Evolutionary conservation across 441 rosid genomes (phyloP), one percentile per base, ranked within the genome.

Genomic region (Gossypium lobatum): DNA sequence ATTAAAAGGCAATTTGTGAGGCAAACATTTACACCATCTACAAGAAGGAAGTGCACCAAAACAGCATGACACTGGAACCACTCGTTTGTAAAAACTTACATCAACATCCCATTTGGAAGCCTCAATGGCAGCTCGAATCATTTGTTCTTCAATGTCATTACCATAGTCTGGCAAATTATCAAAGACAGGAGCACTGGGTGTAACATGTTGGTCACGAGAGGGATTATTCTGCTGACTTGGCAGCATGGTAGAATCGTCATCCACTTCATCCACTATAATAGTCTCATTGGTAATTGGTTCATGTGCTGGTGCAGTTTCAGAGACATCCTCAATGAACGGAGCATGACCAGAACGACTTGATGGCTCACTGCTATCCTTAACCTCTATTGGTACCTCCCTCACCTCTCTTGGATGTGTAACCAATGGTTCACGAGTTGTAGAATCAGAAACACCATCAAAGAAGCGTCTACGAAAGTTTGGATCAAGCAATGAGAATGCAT

Each of bases 111-210:
- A 73, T 77, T 83, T 95, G 37, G 99, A 95, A 80, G 99, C 99
- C 87, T 95, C 98, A 67, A 95, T 93, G 72, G 99, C 99, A 83
- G 97, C 99, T 72, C 79, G 84, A 77, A 95, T 75, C 99, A 95
- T 95, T 81, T 95, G 94, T 86, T 95, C 99, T 85, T 93, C 98
- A 60, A 93, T 89, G 73, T 95, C 97, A 87, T 86, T 84, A 80
- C 80, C 64, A 79, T 78, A 65, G 73, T 88, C 95, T 34, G 85
- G 88, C 75, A 79, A 71, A 77, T 78, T 76, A 79, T 83, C 84
- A 75, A 80, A 77, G 57, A 64, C 79, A 58, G 97, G 85, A 78
- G 81, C 93, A 48, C 76, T 77, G 13, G 88, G 88, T 73, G 73
- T 76, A 26, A 62, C 74, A 42, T 71, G 77, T 78, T 82, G 70